These are phyloP conservation scores for Penicillium sp. DNA, from an alignment of 2,329 filamentous ascomycete species.

Conservation along the genomic window DNA sequence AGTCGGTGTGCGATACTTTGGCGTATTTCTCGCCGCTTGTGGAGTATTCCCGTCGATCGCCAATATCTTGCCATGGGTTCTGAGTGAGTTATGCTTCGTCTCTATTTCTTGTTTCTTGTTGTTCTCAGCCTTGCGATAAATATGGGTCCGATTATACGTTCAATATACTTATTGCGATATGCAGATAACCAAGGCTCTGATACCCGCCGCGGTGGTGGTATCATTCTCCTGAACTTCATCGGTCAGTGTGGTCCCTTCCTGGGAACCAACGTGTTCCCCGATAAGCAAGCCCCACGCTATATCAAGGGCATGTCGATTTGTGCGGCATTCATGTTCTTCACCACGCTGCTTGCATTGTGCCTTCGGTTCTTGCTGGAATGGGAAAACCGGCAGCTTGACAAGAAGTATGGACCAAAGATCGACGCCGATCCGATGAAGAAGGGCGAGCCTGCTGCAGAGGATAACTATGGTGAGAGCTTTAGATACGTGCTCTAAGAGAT, in stretches of 20 bases:
- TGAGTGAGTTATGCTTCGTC: constrained; percentile 46
- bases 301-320: constrained; percentile 64
- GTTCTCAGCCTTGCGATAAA: not conserved
- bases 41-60: constrained; percentile 70
- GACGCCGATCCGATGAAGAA: constrained; percentile 23
- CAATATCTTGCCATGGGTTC: constrained; percentile 71
- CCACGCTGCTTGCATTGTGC: constrained; percentile 57
- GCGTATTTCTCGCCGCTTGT: constrained; percentile 59
- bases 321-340: constrained; percentile 64
- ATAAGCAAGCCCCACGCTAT: constrained; percentile 51
- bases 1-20: constrained; percentile 55
- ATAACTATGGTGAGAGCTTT: constrained; percentile 46
- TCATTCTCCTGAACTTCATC: constrained; percentile 69
- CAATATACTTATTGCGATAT: not conserved
- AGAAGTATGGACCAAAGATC: constrained; percentile 45
- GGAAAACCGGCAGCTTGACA: constrained; percentile 65
- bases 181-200: constrained; percentile 70
- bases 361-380: constrained; percentile 59
- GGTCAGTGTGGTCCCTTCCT: constrained; percentile 68
- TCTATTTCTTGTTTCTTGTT: not conserved
- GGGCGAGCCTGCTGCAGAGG: constrained; percentile 35
- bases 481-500: constrained; percentile 41
- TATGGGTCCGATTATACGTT: too few relatives aligned
- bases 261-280: constrained; percentile 66
- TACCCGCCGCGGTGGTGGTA: constrained; percentile 66